A percentile compares a stretch with the other conserved stretches of the same genome.
phyloP scores from a whole-genome alignment of 2,329 filamentous ascomycete genomes.

The Cercospora zeina region DNA sequence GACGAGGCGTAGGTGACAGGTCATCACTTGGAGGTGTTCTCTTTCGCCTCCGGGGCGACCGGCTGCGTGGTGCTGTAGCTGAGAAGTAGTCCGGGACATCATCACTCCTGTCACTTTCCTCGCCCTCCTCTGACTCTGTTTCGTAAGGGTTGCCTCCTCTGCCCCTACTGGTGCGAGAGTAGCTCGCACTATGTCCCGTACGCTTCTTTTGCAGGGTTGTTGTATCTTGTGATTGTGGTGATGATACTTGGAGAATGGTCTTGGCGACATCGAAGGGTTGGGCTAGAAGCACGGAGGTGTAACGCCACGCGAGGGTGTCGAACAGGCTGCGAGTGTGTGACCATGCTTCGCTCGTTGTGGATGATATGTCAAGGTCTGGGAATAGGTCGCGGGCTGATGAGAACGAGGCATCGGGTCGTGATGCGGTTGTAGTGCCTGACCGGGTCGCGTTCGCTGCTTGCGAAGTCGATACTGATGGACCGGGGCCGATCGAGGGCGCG shows the following conservation, averaged over 20 bases:
- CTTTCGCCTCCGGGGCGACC: conserved; percentile 47
- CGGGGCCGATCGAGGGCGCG: conserved; percentile 59
- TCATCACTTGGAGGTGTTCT: conserved; percentile 35
- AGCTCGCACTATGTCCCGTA: conserved; percentile 16
- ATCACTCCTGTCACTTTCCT: conserved; percentile 49
- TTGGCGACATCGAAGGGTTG: conserved; percentile 98
- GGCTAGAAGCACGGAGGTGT: conserved; percentile 81
- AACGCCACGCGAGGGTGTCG: conserved; percentile 88
- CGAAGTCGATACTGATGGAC: conserved; percentile 19
- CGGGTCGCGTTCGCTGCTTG: conserved; percentile 19
- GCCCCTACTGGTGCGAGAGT: conserved; percentile 19
- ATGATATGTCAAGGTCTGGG: conserved; percentile 71
- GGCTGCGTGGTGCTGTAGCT: conserved; percentile 60
- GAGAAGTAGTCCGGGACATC: conserved; percentile 75
- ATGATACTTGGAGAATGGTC: conserved; percentile 78
- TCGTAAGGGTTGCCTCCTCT: conserved; percentile 31
- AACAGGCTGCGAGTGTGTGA: conserved; percentile 65
- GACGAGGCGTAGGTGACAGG: conserved; percentile 36
- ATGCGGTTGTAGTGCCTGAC: conserved; percentile 4
- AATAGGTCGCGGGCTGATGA: conserved; percentile 79
- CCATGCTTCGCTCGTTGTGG: conserved; percentile 40
- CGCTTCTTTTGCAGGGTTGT: conserved; percentile 38
- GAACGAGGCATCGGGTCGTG: conserved; percentile 45
- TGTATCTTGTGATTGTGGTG: conserved; percentile 44
- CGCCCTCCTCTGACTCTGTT: conserved; percentile 29